Base-by-base conservation (phyloP, 371 early-diverging fungal species). In the Umbelopsis sp. region DNA sequence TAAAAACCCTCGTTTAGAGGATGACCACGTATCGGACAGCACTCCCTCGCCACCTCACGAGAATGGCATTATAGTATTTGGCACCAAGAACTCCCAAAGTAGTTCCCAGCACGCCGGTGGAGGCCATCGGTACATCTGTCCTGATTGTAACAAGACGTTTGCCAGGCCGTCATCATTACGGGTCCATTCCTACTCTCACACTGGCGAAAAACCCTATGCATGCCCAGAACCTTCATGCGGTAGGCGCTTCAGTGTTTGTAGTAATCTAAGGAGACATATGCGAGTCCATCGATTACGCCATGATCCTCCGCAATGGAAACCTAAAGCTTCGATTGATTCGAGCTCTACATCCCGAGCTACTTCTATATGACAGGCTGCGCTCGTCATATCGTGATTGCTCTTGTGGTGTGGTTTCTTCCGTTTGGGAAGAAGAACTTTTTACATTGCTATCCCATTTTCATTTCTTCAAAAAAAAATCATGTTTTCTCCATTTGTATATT, bases 271-370 rank as follows among this genome's bases (percentile, higher is more conserved):
- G 57, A 57, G 57, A 29, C 57, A 57, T 57, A 57, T 57, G 57
- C 57, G 57, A 57, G 57, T 57, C 18, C 57, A 57, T 57, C 57
- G 57, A 57, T 57, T 57, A 57, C 57, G 57, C 57, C 57, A 57
- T 35, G 57, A 57, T 57, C 35, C 57, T 57, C 57, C 57, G 14
- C 57, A 57, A 35, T 57, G 57, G 57, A 57, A 57, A 57, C 57
- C 57, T 18, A 57, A 57, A 57, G 57, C 37, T 29, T 57, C 57
- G 57, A 57, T 57, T 57, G 57, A 57, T 18, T 57, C 57, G 35
- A 57, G 57, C 35, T 57, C 57, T 35, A 12, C 57, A 57, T 29
- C 37, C 14, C 57, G 57, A 18, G 57, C 57, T 18, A 57, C 57
- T 35, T 57, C 57, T 4, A 57, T 57, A 57, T 57, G 57, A 57